These are phyloP conservation scores for Potentilla sterilis DNA, from an alignment of 306 rosid genomes.

Conservation along the genomic window DNA sequence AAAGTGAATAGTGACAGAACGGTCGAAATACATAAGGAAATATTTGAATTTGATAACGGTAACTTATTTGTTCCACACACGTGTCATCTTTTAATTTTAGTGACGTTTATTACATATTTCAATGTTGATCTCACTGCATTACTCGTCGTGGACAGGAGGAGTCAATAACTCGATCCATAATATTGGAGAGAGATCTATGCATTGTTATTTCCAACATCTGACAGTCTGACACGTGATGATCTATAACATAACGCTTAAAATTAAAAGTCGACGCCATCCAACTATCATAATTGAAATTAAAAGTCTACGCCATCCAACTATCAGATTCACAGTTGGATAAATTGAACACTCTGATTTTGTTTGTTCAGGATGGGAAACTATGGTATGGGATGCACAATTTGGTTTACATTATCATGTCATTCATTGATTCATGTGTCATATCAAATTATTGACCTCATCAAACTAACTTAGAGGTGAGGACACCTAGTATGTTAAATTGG, in stretches of 20 bases:
- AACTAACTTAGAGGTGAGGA: not conserved
- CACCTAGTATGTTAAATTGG: not conserved
- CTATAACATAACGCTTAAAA: not conserved
- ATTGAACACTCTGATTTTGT: not conserved
- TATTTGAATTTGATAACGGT: not conserved
- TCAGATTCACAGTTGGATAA: no score
- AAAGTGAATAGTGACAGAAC: not conserved
- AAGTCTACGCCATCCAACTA: no score
- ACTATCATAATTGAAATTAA: no score
- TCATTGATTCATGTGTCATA: not conserved
- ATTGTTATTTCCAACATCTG: not conserved
- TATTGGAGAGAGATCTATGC: not conserved
- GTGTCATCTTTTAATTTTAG: no score
- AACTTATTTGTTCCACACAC: not conserved
- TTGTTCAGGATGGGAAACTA: not conserved
- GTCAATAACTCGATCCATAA: not conserved
- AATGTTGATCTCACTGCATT: not conserved
- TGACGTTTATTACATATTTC: not conserved
- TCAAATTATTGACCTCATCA: not conserved
- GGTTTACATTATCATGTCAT: not conserved
- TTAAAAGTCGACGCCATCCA: not conserved
- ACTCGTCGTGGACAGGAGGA: not conserved
- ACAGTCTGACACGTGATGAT: not conserved
- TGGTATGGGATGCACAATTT: not conserved
- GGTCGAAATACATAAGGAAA: rapidly evolving